Conservation (phyloP, 108 stramenopile genomes). For the Pseudonitzschia multiseries region DNA sequence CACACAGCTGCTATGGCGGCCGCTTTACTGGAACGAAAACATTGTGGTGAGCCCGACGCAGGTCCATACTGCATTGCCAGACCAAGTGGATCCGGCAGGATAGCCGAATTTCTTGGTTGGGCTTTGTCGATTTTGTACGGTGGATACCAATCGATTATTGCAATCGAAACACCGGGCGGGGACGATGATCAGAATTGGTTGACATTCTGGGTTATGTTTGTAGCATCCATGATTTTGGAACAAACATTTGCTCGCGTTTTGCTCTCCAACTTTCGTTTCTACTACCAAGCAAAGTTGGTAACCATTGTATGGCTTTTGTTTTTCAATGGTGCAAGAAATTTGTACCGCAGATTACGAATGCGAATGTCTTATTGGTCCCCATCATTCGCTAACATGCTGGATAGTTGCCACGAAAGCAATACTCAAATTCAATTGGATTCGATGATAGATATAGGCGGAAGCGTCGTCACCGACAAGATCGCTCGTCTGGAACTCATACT, state of each 20-base stretch:
- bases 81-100: conserved; percentile 16
- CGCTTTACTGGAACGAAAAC: conserved; percentile 8
- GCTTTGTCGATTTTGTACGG: conserved; percentile 8
- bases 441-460: conserved; percentile 18
- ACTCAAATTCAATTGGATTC: conserved; percentile 7
- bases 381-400: not conserved
- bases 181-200: conserved; percentile 28
- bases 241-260: conserved; percentile 1
- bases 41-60: conserved; percentile 16
- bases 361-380: not conserved
- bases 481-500: not conserved
- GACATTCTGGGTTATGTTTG: conserved; percentile 24
- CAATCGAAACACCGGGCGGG: conserved; percentile 25
- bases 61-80: conserved; percentile 23
- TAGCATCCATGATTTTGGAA: conserved; percentile 14
- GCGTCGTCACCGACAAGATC: not conserved
- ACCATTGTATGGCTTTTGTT: conserved; percentile 17
- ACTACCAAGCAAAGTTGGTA: conserved; percentile 26
- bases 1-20: conserved; percentile 20
- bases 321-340: conserved; percentile 3
- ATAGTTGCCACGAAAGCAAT: not conserved
- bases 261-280: conserved; percentile 19
- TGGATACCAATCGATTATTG: conserved; percentile 20
- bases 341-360: conserved; percentile 19
- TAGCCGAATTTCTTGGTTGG: conserved; percentile 16